Evolutionary conservation across 176 grass and related monocot genomes (phyloP).

Genomic region (Zizania latifolia): DNA sequence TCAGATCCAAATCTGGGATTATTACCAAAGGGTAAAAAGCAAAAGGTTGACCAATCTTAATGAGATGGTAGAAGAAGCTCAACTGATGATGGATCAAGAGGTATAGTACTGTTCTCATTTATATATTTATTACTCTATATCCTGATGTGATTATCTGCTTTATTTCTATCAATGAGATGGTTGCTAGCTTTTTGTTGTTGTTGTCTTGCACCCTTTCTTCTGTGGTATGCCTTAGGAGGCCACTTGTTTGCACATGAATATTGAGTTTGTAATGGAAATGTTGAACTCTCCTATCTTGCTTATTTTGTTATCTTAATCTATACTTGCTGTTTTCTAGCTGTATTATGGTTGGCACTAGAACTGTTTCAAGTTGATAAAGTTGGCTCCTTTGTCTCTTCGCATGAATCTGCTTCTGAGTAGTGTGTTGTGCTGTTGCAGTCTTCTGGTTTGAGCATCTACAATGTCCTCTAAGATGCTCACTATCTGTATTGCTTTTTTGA

Average conservation of each 20-base stretch:
- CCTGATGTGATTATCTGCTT: no score
- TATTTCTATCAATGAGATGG: background rate
- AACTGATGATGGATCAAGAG: slow-evolving; percentile 81
- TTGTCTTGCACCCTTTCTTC: background rate
- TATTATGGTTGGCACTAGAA: background rate
- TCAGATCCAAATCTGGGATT: slow-evolving; percentile 72
- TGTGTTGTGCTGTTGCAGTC: no score
- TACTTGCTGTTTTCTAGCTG: background rate
- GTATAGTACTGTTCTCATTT: slow-evolving; percentile 31
- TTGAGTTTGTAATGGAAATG: no score
- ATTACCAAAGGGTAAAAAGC: slow-evolving; percentile 40
- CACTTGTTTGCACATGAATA: background rate
- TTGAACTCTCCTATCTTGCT: background rate
- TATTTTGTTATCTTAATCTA: background rate
- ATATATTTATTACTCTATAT: background rate
- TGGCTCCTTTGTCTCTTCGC: background rate
- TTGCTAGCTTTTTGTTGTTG: slow-evolving; percentile 10
- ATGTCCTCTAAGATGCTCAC: no score
- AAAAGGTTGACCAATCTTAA: slow-evolving; percentile 47
- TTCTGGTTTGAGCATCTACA: no score
- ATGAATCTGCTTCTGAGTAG: no score
- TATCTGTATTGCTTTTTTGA: no score
- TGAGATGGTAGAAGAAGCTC: slow-evolving; percentile 58
- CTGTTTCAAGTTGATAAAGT: background rate
- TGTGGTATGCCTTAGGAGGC: slow-evolving; percentile 1